Percentiles rank a stretch among this genome's conserved stretches.
Evolutionary conservation across 1,284 basidiomycete genomes (phyloP).

Genomic region (Hymenochaete sp.): DNA sequence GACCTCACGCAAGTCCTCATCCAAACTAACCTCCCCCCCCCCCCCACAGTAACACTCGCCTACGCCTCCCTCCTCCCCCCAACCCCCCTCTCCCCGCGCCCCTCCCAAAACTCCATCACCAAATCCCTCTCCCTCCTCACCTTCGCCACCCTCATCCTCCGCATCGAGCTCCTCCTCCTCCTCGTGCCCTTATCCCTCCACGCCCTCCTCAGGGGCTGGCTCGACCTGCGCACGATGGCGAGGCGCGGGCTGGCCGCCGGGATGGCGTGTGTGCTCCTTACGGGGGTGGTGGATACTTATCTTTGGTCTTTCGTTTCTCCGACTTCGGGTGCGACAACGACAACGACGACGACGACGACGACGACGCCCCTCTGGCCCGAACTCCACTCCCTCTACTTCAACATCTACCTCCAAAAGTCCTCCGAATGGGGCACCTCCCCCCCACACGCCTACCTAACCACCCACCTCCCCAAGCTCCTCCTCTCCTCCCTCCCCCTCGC

Average conservation of each 20-base stretch:
- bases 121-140: constrained; percentile 47
- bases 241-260: constrained; percentile 47
- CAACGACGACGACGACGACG: too few species aligned
- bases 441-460: constrained; percentile 58
- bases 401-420: constrained; percentile 80
- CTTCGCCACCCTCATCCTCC: constrained; percentile 65
- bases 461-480: constrained; percentile 73
- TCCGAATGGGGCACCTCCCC: constrained; percentile 89
- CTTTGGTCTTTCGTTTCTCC: too few species aligned
- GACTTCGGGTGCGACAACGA: too few species aligned
- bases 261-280: constrained; percentile 45
- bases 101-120: constrained; percentile 30
- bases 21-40: too few species aligned
- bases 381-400: constrained; percentile 73
- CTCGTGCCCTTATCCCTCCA: constrained; percentile 57
- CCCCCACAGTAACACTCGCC: constrained; percentile 52
- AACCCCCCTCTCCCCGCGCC: constrained; percentile 33
- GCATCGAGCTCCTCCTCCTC: constrained; percentile 72
- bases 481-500: constrained; percentile 59
- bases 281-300: too few species aligned
- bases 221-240: constrained; percentile 39
- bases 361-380: constrained; percentile 80
- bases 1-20: too few species aligned
- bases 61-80: constrained; percentile 46
- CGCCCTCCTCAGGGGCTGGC: constrained; percentile 37